A percentile compares a stretch with the other conserved stretches of the same genome.
These are phyloP conservation scores for Cercospora canescens DNA, from an alignment of 2,329 filamentous ascomycete genomes.

Conservation along the genomic window DNA sequence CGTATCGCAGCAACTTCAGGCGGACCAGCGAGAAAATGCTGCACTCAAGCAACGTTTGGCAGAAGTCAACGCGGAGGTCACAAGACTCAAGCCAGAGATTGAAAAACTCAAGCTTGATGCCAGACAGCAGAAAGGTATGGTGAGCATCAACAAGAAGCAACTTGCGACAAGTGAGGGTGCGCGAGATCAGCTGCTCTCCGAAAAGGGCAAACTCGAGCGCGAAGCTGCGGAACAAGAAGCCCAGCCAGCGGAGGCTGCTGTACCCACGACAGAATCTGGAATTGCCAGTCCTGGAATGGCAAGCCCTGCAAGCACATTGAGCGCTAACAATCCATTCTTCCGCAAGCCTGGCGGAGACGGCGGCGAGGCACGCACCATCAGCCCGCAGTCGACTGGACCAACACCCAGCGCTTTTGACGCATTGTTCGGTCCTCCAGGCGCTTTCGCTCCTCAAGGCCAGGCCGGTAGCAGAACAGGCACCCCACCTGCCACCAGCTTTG, in stretches of 20 bases:
- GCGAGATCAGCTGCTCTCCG: slow-evolving; percentile 79
- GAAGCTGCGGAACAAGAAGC: slow-evolving; percentile 29
- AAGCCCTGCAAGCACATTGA: slow-evolving; percentile 29
- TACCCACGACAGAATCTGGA: slow-evolving; percentile 11
- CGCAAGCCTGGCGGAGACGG: slow-evolving; percentile 51
- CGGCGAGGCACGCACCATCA: slow-evolving; percentile 25
- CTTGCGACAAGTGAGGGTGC: slow-evolving; percentile 85
- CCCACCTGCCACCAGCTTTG: slow-evolving; percentile 36
- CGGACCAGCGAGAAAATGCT: slow-evolving; percentile 86
- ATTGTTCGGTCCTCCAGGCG: slow-evolving; percentile 43
- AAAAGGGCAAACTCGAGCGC: slow-evolving; percentile 72
- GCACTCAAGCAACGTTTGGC: slow-evolving; percentile 85
- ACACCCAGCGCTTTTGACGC: slow-evolving; percentile 40
- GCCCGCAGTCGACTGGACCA: slow-evolving; percentile 30
- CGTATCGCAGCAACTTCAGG: slow-evolving; percentile 70
- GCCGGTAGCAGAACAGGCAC: slow-evolving; percentile 29
- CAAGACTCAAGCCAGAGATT: slow-evolving; percentile 81
- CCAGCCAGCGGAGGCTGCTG: slow-evolving; percentile 19
- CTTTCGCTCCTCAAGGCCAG: slow-evolving; percentile 37
- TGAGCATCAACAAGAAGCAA: slow-evolving; percentile 99
- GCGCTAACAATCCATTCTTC: slow-evolving; percentile 92
- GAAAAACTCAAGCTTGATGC: slow-evolving; percentile 92
- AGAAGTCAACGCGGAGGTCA: slow-evolving; percentile 77
- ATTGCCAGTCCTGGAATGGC: slow-evolving; percentile 16
- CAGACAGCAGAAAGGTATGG: slow-evolving; percentile 91